These are phyloP conservation scores for Mortierella sp. DNA, from an alignment of 371 early-diverging fungal genomes.

Conservation along the genomic window DNA sequence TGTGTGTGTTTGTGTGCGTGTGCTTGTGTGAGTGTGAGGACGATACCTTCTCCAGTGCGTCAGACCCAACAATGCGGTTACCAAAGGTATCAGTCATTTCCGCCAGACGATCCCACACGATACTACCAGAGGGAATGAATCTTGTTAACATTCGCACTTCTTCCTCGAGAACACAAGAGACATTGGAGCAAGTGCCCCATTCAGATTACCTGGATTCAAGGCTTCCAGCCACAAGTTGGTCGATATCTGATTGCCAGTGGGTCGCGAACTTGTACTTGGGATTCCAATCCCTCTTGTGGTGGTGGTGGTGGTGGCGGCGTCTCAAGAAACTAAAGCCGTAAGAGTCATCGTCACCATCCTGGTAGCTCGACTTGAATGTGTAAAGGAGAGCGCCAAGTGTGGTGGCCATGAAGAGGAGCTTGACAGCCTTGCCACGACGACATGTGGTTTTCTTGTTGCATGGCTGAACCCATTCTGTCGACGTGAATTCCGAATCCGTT, in stretches of 20 bases:
- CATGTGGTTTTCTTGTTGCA: neutral
- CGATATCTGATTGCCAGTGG: conserved; percentile 37
- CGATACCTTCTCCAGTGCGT: conserved; percentile 54
- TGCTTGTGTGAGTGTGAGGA: neutral
- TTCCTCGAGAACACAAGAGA: neutral
- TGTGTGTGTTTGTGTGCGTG: neutral
- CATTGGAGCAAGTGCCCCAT: neutral
- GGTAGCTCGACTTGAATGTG: neutral
- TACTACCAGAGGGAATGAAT: conserved; percentile 12
- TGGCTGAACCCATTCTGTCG: neutral
- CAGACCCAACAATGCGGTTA: conserved; percentile 60
- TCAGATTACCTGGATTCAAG: conserved; percentile 35
- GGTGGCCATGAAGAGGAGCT: conserved; percentile 10
- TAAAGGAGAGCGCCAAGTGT: conserved; percentile 14
- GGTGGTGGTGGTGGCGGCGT: neutral
- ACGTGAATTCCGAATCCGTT: neutral
- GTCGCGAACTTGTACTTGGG: conserved; percentile 32
- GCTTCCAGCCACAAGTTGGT: conserved; percentile 36
- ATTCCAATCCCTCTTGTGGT: conserved; percentile 4
- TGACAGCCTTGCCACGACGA: conserved; percentile 9
- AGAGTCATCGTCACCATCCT: conserved; percentile 4
- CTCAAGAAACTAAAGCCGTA: neutral
- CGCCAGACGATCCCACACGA: conserved; percentile 68
- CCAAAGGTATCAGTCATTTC: conserved; percentile 71
- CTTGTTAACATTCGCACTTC: neutral